These are phyloP conservation scores for Protomyces pachydermus DNA, from an alignment of 1,139 yeast species.

Conservation along the genomic window DNA sequence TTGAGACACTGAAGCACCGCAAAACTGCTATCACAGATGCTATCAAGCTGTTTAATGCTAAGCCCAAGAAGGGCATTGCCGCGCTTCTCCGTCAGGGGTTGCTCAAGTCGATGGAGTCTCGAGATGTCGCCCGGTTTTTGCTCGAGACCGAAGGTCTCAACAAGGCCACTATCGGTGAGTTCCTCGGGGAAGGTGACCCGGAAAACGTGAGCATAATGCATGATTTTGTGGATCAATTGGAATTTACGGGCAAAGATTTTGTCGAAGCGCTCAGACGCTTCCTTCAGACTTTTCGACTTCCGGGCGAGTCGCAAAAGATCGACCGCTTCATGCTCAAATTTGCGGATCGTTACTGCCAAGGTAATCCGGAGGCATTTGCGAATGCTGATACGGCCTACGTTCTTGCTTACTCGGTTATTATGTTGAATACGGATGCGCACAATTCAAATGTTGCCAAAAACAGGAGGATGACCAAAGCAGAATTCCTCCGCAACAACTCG, in stretches of 20 bases:
- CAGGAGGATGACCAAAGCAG: conserved; percentile 79
- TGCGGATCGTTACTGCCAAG: conserved; percentile 85
- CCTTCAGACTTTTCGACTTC: conserved; percentile 82
- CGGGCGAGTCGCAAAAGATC: conserved; percentile 97
- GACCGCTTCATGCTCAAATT: conserved; percentile 95
- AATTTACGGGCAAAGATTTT: conserved; percentile 62
- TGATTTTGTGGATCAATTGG: conserved; percentile 84
- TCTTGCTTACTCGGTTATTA: conserved; percentile 82
- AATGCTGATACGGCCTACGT: conserved; percentile 94
- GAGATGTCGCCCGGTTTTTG: conserved; percentile 67
- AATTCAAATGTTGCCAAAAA: conserved; percentile 54
- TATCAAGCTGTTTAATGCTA: conserved; percentile 70
- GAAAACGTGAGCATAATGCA: conserved; percentile 80
- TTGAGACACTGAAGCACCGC: conserved; percentile 75
- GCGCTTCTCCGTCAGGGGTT: conserved; percentile 60
- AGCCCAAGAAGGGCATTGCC: conserved; percentile 74
- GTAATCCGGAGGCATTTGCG: conserved; percentile 75
- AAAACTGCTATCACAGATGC: conserved; percentile 79
- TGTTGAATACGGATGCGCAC: conserved; percentile 92
- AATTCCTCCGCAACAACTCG: conserved; percentile 74
- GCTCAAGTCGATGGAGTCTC: conserved; percentile 56
- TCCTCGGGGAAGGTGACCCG: conserved; percentile 82
- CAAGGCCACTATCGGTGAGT: conserved; percentile 83
- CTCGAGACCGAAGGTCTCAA: conserved; percentile 75
- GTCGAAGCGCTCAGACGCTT: conserved; percentile 82